A percentile compares a stretch with the other conserved stretches of the same genome.
phyloP scores from a whole-genome alignment of 768 basidiomycete genomes.

The Artomyces pyxidatus region DNA sequence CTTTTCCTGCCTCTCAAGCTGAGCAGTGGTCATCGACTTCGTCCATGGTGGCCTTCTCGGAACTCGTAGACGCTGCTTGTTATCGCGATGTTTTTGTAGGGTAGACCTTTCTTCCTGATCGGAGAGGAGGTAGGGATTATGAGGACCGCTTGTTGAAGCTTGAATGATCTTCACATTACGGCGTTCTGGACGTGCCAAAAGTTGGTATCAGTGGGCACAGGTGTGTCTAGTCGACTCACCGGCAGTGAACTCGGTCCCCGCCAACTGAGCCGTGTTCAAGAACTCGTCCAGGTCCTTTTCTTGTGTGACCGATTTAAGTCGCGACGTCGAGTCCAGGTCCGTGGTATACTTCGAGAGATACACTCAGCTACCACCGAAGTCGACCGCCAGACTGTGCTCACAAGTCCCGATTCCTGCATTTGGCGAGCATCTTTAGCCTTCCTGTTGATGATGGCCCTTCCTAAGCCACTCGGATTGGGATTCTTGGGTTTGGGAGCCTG shows the following conservation, averaged over 20 bases:
- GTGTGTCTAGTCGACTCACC: constrained; percentile 39
- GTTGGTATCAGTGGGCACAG: constrained; percentile 4
- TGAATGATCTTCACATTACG: constrained; percentile 75
- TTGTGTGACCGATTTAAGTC: constrained; percentile 89
- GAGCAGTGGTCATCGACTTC: constrained; percentile 61
- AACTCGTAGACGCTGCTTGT: constrained; percentile 70
- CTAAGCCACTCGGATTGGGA: constrained; percentile 74
- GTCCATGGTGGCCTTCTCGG: constrained; percentile 90
- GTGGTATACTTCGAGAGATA: constrained; percentile 53
- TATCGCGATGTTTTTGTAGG: constrained; percentile 63
- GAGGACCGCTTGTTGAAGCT: constrained; percentile 41
- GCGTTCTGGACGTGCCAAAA: constrained; percentile 40
- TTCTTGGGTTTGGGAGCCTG: constrained; percentile 55
- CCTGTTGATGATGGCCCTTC: constrained; percentile 91
- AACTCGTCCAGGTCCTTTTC: constrained; percentile 96
- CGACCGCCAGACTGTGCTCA: constrained; percentile 29
- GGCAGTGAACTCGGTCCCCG: constrained; percentile 92
- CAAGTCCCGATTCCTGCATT: constrained; percentile 57
- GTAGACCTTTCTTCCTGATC: constrained; percentile 76
- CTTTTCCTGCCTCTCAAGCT: constrained; percentile 86
- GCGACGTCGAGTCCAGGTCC: constrained; percentile 58
- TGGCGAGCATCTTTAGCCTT: constrained; percentile 69
- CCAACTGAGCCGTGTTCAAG: constrained; percentile 87
- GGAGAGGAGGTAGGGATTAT: constrained; percentile 82
- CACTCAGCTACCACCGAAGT: neutral